These are phyloP conservation scores for Glycine tomentella DNA, from an alignment of 306 rosid species.

Conservation along the genomic window DNA sequence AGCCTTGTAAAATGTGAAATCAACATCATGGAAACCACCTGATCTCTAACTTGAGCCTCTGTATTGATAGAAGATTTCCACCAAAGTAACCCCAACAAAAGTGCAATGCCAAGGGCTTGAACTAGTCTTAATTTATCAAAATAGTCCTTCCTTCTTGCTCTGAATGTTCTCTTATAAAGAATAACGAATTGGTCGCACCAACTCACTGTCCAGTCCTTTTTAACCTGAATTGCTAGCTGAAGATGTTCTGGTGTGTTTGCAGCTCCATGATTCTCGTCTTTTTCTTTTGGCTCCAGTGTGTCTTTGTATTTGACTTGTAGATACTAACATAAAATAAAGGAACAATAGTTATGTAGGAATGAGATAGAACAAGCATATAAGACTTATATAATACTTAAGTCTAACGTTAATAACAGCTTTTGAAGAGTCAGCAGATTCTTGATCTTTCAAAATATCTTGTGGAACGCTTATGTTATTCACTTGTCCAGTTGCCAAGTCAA, in stretches of 20 bases:
- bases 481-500: conserved; percentile 95
- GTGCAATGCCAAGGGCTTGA: conserved; percentile 89
- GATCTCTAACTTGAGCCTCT: conserved; percentile 93
- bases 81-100: conserved; percentile 91
- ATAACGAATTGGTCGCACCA: conserved; percentile 87
- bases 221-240: conserved; percentile 73
- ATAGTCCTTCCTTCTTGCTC: conserved; percentile 80
- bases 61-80: conserved; percentile 87
- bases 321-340: conserved; percentile 55
- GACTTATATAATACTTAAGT: neutral
- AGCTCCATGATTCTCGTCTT: conserved; percentile 67
- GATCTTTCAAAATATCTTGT: conserved; percentile 58
- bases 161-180: conserved; percentile 80
- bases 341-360: conserved; percentile 33
- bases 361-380: conserved; percentile 23
- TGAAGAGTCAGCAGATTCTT: conserved; percentile 59
- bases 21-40: conserved; percentile 53
- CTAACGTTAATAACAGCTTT: conserved; percentile 69
- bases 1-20: conserved; percentile 2
- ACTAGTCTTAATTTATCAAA: conserved; percentile 84
- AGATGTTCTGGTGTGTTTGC: conserved; percentile 75
- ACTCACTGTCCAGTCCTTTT: conserved; percentile 82
- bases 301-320: conserved; percentile 76
- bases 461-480: conserved; percentile 76
- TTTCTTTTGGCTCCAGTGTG: conserved; percentile 73